phyloP scores from a whole-genome alignment of 192 early-diverging fungal genomes.

The Linnemannia hyalina region DNA sequence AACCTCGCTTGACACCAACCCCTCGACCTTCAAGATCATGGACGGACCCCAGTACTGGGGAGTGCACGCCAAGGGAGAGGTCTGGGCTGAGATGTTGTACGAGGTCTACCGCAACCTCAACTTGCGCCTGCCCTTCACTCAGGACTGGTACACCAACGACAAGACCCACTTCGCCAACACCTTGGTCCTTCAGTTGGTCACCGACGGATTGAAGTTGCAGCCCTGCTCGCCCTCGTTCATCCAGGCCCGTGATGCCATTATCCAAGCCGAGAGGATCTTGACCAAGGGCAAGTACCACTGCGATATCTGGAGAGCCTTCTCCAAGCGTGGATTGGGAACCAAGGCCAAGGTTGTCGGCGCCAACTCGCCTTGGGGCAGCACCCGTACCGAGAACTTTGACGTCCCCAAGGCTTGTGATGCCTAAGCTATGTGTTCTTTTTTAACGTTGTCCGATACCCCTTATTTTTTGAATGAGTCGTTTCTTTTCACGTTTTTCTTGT shows the following conservation, averaged over 20 bases:
- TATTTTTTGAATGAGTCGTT: background rate
- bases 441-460: background rate
- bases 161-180: conserved; percentile 74
- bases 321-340: conserved; percentile 90
- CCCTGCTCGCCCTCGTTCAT: conserved; percentile 83
- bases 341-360: conserved; percentile 75
- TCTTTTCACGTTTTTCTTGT: background rate
- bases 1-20: conserved; percentile 81
- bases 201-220: conserved; percentile 83
- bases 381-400: conserved; percentile 67
- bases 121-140: conserved; percentile 68
- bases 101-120: conserved; percentile 85
- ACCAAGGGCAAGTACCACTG: conserved; percentile 80
- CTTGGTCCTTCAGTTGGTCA: conserved; percentile 75
- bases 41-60: conserved; percentile 89
- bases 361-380: conserved; percentile 71
- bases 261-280: conserved; percentile 73
- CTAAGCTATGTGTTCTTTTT: background rate
- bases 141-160: conserved; percentile 68
- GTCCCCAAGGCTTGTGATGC: conserved; percentile 55
- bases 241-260: conserved; percentile 79
- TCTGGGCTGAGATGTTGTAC: conserved; percentile 95
- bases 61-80: conserved; percentile 92
- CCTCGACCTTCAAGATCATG: conserved; percentile 84
- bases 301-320: conserved; percentile 83